A percentile compares a stretch with the other conserved stretches of the same genome.
Conservation (phyloP, 345 rosid genomes). For the Eucalyptus albens region DNA sequence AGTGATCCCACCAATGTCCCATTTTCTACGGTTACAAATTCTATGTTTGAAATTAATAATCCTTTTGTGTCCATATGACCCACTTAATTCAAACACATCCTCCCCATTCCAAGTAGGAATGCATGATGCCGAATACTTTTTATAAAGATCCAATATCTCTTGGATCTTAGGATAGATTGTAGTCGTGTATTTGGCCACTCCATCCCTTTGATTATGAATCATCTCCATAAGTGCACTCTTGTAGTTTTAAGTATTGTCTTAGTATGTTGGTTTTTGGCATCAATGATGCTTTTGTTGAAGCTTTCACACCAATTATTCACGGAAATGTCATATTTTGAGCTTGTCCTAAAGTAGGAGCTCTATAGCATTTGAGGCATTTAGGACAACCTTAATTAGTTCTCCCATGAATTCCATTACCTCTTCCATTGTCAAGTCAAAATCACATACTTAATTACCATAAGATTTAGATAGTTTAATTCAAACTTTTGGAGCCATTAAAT, state of each 20-base stretch:
- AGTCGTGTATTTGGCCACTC: not conserved
- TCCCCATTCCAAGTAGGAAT: not conserved
- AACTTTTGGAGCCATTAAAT: not conserved
- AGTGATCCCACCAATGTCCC: not conserved
- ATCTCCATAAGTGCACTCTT: not conserved
- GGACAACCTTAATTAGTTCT: not conserved
- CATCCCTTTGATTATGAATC: not conserved
- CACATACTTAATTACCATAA: not conserved
- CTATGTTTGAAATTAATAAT: not conserved
- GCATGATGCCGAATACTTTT: not conserved
- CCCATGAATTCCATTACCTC: not conserved
- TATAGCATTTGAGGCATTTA: not conserved
- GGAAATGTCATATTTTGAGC: not conserved
- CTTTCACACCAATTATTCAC: not conserved
- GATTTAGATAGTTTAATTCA: not conserved
- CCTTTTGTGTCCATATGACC: not conserved
- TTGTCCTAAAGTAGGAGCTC: not conserved
- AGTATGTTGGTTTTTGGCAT: fast-evolving
- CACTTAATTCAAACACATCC: not conserved
- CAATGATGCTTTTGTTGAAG: not conserved
- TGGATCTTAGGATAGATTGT: not conserved
- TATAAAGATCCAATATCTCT: not conserved
- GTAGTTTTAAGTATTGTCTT: not conserved
- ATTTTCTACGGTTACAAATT: not conserved
- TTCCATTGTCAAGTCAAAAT: not conserved